Evolutionary conservation across 2,329 filamentous ascomycete species (phyloP), one percentile per base, ranked within the genome.

Genomic region (Alternaria sp.): DNA sequence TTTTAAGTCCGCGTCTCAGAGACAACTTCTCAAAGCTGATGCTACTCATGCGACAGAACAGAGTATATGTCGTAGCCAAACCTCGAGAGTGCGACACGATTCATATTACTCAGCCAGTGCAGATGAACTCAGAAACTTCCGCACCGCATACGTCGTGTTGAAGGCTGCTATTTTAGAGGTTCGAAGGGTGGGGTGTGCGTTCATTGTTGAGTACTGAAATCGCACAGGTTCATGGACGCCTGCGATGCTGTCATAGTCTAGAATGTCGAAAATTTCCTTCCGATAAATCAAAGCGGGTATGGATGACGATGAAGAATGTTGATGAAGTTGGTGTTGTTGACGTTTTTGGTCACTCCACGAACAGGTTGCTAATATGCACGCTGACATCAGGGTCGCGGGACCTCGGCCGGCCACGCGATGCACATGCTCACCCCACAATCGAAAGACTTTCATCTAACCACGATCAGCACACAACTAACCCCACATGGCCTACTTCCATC

Each of bases 361-460:
- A 14, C 57, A 51, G 26, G 53, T 52, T 51, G 46, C 39, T 12
- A 22, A 41, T 14, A 57, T 61, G 58, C 54, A 53, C 42, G 54
- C 43, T 61, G 58, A 61, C 58, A 61, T 61, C 58, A 61, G 48
- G 47, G 36, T 32, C 36, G 34, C 54, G 42, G 53, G 41, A 53
- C 48, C 55, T 64, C 56, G 65, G 64, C 43, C 38, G 48, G 47
- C 54, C 59, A 59, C 56, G 54, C 53, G 55, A 62, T 46, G 24
- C 48, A 24, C 47, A 9, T 26, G 49, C 59, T 68, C 64, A 68
- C 66, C 64, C 66, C 66, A 68, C 66, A 63, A 62, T 64, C 64
- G 55, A 59, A 56, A 56, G 49, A 66, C 54, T 24, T 28, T 57
- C 65, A 59, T 62, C 62, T 59, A 57, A 59, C 60, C 62, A 51